Evolutionary conservation across 495 filamentous ascomycete species (phyloP), one percentile per base, ranked within the genome.

Genomic region (Daldinia vernicosa): DNA sequence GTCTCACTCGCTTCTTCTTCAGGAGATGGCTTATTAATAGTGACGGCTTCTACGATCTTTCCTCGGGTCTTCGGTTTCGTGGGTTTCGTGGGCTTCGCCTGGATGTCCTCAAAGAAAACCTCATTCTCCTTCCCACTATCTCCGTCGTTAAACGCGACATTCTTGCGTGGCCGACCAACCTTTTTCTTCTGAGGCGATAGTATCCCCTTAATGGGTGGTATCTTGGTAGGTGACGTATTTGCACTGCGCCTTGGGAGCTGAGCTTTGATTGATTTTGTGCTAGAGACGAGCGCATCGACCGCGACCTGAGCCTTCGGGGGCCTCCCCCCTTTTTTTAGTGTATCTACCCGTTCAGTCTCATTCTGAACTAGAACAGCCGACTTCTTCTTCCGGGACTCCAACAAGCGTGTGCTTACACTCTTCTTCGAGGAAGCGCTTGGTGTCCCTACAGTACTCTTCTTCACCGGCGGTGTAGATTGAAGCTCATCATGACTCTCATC

Each of bases 131-230:
- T 67, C 15, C 65, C 72, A 9, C 52, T 27, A 19, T 39, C 39
- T 30, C 37, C 66, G n/a, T 75, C 69, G 28, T 76, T 75, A 66
- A 85, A 85, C 0, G 76, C 77, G 15, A 84, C 83, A 47, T 66
- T 83, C 67, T 84, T 85, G 24, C 52, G 72, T 22, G 71, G 66
- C 26, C 72, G 70, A 45, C 71, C 66, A 2, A 40, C 27, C 61
- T 66, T 77, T 40, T 70, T 71, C 74, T 80, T 80, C 22, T 60
- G 70, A 0, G 81, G 83, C 0, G 79, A 76, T 43, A 83, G 58
- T 43, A 85, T 85, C 11, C 82, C 79, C 43, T 81, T 82, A 17
- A 79, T 33, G 11, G 58, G 52, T 6, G 68, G 66, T 7, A 53
- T 14, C n/a, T 69, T 72, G 47, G 19, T 17, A 17, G 62, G 43